Evolutionary conservation across 2,329 filamentous ascomycete genomes (phyloP).

Genomic region (Fusarium sp.): DNA sequence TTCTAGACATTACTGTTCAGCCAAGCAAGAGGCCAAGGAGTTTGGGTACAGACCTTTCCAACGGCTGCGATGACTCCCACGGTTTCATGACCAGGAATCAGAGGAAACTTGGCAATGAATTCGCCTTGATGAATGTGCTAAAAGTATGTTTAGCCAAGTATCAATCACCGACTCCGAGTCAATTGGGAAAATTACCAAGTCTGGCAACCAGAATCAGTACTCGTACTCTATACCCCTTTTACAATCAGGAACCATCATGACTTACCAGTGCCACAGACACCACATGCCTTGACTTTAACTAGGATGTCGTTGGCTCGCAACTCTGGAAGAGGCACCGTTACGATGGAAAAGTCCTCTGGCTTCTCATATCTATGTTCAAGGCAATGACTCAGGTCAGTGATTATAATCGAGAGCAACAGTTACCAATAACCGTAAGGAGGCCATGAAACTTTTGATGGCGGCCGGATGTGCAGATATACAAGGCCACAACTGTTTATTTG

Average conservation of each 20-base stretch:
- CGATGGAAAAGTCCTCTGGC: slow-evolving; percentile 69
- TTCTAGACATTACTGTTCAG: slow-evolving; percentile 50
- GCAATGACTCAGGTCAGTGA: slow-evolving; percentile 14
- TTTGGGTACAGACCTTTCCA: slow-evolving; percentile 52
- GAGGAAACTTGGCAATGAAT: slow-evolving; percentile 71
- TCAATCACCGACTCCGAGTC: neutral
- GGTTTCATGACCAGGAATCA: slow-evolving; percentile 76
- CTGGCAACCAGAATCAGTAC: slow-evolving; percentile 44
- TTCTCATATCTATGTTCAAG: slow-evolving; percentile 63
- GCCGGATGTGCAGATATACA: slow-evolving; percentile 21
- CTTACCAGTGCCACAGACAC: slow-evolving; percentile 69
- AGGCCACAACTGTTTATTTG: neutral
- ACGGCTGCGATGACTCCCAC: slow-evolving; percentile 71
- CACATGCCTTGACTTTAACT: slow-evolving; percentile 75
- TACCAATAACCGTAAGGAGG: slow-evolving; percentile 5
- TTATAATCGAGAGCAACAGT: slow-evolving; percentile 7
- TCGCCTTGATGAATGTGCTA: slow-evolving; percentile 74
- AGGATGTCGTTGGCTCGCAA: slow-evolving; percentile 69
- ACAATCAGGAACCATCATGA: slow-evolving; percentile 36
- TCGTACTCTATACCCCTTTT: neutral
- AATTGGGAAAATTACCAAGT: slow-evolving; percentile 49
- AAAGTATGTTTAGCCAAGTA: slow-evolving; percentile 10
- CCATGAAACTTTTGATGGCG: slow-evolving; percentile 38
- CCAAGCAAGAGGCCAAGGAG: slow-evolving; percentile 1
- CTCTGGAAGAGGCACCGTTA: slow-evolving; percentile 70